These are phyloP conservation scores for Camellia japonica DNA, from an alignment of 148 eudicot genomes.

Conservation along the genomic window DNA sequence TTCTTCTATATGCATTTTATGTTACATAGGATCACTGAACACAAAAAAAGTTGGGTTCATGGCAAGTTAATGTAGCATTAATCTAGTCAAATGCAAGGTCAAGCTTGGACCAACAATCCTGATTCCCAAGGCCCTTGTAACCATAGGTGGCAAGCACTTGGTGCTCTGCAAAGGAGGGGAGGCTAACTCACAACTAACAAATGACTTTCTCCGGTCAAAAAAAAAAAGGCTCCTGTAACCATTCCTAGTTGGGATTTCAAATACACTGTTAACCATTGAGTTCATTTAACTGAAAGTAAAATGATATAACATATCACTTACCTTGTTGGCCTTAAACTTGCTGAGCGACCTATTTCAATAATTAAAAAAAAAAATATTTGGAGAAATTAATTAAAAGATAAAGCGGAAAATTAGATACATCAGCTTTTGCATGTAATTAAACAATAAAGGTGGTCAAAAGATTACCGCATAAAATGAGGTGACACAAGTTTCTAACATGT, in stretches of 20 bases:
- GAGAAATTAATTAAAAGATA: constrained; percentile 6
- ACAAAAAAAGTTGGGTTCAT: not conserved
- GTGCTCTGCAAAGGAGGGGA: too few species aligned
- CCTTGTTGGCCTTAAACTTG: constrained; percentile 35
- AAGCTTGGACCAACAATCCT: constrained; percentile 9
- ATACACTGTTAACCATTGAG: not conserved
- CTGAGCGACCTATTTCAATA: constrained; percentile 29
- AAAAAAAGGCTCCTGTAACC: not conserved
- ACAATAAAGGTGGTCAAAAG: constrained; percentile 7
- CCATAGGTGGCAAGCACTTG: too few species aligned
- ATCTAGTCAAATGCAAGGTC: not conserved
- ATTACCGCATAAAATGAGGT: constrained; percentile 34
- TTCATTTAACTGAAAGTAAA: not conserved
- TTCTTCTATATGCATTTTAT: not conserved
- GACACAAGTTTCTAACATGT: constrained; percentile 31
- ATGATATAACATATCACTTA: constrained; percentile 19
- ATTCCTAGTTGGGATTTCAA: not conserved
- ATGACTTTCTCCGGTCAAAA: too few species aligned
- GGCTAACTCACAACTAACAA: too few species aligned
- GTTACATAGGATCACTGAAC: not conserved
- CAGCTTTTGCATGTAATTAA: not conserved
- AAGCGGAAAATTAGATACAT: not conserved
- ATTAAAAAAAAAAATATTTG: not conserved
- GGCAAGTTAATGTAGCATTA: constrained; percentile 1
- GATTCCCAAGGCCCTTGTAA: not conserved